phyloP scores from a whole-genome alignment of 2,329 filamentous ascomycete genomes.

The Fusarium lyarnte region DNA sequence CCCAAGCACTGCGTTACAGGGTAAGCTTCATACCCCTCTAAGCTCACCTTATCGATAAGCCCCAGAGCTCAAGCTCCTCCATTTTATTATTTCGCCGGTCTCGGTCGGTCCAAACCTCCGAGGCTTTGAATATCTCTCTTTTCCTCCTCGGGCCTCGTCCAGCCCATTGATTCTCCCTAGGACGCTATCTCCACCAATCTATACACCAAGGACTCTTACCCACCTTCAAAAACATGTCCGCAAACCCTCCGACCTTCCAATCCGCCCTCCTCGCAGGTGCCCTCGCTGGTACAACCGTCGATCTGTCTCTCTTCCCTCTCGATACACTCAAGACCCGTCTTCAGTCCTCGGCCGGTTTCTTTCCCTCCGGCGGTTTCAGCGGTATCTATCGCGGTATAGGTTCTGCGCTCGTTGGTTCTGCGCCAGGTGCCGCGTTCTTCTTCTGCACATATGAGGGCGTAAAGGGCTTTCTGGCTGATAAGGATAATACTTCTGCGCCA shows the following conservation, averaged over 20 bases:
- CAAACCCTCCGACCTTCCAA: conserved; percentile 58
- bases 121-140: conserved; percentile 17
- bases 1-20: conserved; percentile 11
- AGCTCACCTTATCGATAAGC: conserved; percentile 42
- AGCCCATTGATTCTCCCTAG: not conserved
- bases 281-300: conserved; percentile 93
- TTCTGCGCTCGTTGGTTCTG: conserved; percentile 87
- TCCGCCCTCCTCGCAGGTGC: conserved; percentile 81
- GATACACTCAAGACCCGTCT: conserved; percentile 99
- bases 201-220: not conserved
- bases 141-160: conserved; percentile 6
- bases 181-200: not conserved
- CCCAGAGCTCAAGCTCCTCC: conserved; percentile 13
- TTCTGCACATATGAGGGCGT: conserved; percentile 92
- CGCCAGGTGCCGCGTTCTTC: conserved; percentile 94
- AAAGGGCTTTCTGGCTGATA: conserved; percentile 64
- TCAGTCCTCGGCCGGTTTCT: conserved; percentile 82
- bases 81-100: conserved; percentile 38
- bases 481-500: conserved; percentile 29
- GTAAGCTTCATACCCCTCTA: conserved; percentile 15
- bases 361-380: conserved; percentile 84
- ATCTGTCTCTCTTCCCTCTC: conserved; percentile 95
- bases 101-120: conserved; percentile 36
- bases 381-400: conserved; percentile 95
- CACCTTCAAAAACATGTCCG: conserved; percentile 4